phyloP scores from a whole-genome alignment of 805 yeast species.

The Scheffersomyces lignosus region DNA sequence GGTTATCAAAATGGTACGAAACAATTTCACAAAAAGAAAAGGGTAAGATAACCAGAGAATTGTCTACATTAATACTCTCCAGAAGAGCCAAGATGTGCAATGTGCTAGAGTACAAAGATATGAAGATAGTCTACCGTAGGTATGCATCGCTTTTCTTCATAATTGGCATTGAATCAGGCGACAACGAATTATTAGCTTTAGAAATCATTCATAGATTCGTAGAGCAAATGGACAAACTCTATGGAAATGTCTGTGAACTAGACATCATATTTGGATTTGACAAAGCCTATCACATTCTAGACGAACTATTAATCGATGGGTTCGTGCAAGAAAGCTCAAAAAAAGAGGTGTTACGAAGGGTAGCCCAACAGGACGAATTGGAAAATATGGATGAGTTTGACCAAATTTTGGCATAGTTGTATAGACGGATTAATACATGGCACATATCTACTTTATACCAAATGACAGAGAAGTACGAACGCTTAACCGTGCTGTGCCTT shows the following conservation, averaged over 20 bases:
- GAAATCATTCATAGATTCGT: conserved; percentile 92
- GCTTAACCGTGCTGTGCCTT: too few species aligned
- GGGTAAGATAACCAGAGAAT: conserved; percentile 76
- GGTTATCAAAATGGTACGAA: conserved; percentile 91
- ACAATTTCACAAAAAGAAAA: conserved; percentile 85
- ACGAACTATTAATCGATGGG: conserved; percentile 89
- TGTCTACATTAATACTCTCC: conserved; percentile 79
- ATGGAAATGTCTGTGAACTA: conserved; percentile 94
- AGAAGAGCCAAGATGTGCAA: conserved; percentile 95
- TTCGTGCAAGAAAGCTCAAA: conserved; percentile 80
- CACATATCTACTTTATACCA: too few species aligned
- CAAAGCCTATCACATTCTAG: conserved; percentile 88
- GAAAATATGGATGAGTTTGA: conserved; percentile 73
- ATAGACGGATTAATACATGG: neutral
- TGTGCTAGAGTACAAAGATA: conserved; percentile 80
- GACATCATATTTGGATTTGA: conserved; percentile 96
- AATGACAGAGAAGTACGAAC: too few species aligned
- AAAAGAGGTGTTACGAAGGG: conserved; percentile 72
- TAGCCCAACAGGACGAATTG: conserved; percentile 82
- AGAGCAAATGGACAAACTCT: conserved; percentile 93
- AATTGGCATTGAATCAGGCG: conserved; percentile 78
- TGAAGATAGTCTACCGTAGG: conserved; percentile 84
- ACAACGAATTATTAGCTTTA: conserved; percentile 82
- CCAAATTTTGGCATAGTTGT: conserved; percentile 28
- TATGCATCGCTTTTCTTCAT: conserved; percentile 92